Evolutionary conservation across 2,329 filamentous ascomycete genomes (phyloP).

Genomic region (Hymenoscyphus linearis): DNA sequence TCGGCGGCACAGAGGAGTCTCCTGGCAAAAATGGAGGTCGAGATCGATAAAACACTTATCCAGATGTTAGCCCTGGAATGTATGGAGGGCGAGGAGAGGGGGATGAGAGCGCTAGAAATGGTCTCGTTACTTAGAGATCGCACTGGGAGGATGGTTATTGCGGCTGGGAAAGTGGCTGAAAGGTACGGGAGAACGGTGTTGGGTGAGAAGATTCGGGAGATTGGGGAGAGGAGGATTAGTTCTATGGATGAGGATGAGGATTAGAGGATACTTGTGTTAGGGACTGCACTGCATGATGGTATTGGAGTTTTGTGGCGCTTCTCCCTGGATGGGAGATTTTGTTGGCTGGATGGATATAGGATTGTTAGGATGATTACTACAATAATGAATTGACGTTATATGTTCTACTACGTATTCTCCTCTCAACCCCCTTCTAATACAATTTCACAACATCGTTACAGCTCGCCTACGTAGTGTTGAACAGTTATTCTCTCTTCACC

Average conservation of each 20-base stretch:
- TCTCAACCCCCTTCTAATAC: too few relatives aligned
- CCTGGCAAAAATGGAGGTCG: slow-evolving; percentile 68
- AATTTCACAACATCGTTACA: too few relatives aligned
- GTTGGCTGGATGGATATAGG: neutral
- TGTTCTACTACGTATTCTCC: neutral
- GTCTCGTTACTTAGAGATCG: slow-evolving; percentile 80
- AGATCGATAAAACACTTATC: slow-evolving; percentile 84
- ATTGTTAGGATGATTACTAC: neutral
- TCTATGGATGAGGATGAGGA: slow-evolving; percentile 27
- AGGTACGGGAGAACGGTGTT: slow-evolving; percentile 76
- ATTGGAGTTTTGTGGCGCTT: neutral
- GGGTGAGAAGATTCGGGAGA: slow-evolving; percentile 83
- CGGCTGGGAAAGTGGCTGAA: slow-evolving; percentile 82
- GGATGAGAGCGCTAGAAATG: slow-evolving; percentile 91
- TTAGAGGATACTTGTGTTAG: neutral
- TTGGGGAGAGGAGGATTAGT: slow-evolving; percentile 55
- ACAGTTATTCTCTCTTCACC: too few relatives aligned
- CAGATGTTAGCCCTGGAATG: slow-evolving; percentile 89
- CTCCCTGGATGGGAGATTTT: neutral
- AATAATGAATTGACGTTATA: neutral
- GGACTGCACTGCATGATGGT: neutral
- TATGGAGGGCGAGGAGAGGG: slow-evolving; percentile 83
- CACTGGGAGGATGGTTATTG: slow-evolving; percentile 84
- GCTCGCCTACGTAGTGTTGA: too few relatives aligned
- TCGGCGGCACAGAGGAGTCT: slow-evolving; percentile 59